Conservation (phyloP, 2,329 filamentous ascomycete species). For the Gnomoniopsis sp. region DNA sequence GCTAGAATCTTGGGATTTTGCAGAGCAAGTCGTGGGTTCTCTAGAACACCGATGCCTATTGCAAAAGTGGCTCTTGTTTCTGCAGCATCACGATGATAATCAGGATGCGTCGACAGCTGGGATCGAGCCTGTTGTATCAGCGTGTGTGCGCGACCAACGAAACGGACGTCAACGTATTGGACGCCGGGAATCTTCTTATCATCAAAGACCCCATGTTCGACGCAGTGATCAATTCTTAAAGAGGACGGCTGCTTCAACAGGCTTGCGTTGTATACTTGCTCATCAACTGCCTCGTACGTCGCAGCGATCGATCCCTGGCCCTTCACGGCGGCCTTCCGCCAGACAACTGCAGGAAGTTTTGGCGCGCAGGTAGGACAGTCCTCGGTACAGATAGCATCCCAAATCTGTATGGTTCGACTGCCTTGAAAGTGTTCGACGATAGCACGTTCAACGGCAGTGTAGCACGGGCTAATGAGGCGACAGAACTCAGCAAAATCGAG, state of each 20-base stretch:
- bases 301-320: background rate
- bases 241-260: background rate
- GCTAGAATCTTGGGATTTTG: background rate
- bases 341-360: slow-evolving; percentile 1
- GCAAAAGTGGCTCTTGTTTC: slow-evolving; percentile 4
- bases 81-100: background rate
- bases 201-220: background rate
- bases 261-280: background rate
- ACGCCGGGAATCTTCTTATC: background rate
- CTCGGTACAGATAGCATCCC: background rate
- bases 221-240: slow-evolving; percentile 12
- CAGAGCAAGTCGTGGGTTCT: slow-evolving; percentile 6
- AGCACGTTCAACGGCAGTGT: slow-evolving; percentile 8
- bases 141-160: slow-evolving; percentile 8
- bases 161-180: slow-evolving; percentile 11
- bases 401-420: background rate
- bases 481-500: slow-evolving; percentile 15
- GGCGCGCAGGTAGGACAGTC: slow-evolving; percentile 6
- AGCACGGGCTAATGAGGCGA: slow-evolving; percentile 9
- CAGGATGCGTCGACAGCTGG: slow-evolving; percentile 5
- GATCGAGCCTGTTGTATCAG: slow-evolving; percentile 15
- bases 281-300: slow-evolving; percentile 1
- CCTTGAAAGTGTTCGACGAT: background rate
- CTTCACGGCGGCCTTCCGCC: background rate
- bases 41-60: slow-evolving; percentile 11